Base-by-base conservation (phyloP, 2,329 filamentous ascomycete genomes). In the Pseudogymnoascus sp. region DNA sequence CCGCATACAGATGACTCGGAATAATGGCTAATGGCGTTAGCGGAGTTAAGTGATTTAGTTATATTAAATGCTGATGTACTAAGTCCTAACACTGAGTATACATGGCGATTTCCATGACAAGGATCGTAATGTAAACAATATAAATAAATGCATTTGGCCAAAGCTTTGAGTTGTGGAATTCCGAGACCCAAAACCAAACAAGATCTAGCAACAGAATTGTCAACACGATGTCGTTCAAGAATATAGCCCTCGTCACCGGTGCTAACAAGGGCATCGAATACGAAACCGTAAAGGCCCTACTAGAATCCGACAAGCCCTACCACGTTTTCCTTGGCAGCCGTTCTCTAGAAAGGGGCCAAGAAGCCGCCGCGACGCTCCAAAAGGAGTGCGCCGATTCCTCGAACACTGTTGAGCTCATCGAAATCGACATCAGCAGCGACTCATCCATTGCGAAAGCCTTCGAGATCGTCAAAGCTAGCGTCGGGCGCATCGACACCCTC, bases 221-320 rank as follows among this genome's bases (percentile, higher is more conserved):
- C 39, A 43, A 43, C 39, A n/a, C 19, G 13, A 45, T 62, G 31
- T 62, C 28, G 13, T 23, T 5, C 10, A 43, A 43, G 39, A 67
- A 65, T 19, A 67, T 76, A 31, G 72, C 74, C 62, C 73, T 79
- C 51, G 68, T 79, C 37, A 78, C 77, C 6, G 78, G 78, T 6
- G 77, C 74, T 37, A 80, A 79, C 67, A 73, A 75, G 67, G 78
- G 78, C 54, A 75, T 80, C 19, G 78, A 79, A 60, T 77, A 76
- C 66, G 77, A 77, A 63, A 75, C 73, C 6, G 73, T 75, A 19
- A 76, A 77, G 63, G 75, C 77, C 37, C 70, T 81, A 19, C 71
- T 74, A 7, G 69, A 72, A 19, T 75, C 75, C 13, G 69, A 73
- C 54, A 67, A 69, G 13, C 70, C 73, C 63, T 79, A 79, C 67